Base-by-base conservation (phyloP, 169 alveolate species). In the Eimeria maxima region DNA sequence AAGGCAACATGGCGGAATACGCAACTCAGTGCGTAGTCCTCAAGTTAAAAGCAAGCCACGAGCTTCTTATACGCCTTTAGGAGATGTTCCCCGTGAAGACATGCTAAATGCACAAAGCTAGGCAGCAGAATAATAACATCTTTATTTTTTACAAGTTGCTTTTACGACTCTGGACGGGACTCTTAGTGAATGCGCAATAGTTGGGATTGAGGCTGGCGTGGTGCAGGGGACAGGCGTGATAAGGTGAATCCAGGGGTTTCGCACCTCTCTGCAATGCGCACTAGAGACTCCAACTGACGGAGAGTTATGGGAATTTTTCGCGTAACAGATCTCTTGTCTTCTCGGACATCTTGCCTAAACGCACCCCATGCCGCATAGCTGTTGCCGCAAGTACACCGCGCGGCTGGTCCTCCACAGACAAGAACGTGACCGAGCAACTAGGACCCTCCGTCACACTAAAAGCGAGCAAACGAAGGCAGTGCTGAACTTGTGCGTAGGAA, bases 271-370 rank as follows among this genome's bases (percentile, higher is more conserved):
- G 97, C 42, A 5, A 96, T 73, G 55, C 99, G 98, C 50, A 99
- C 99, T 57, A 99, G 98, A 33, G 99, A 99, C 97, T 99, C 99
- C 53, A 99, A 97, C 98, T 99, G 99, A 55, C 99, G 98, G 44
- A 99, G 99, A 22, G 99, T 99, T 60, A 99, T 99, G 20, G 99
- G 99, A 33, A 99, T 99, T 71, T 93, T 90, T 14, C 74, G 89
- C 27, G 91, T 86, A n/a, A 27, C 69, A 69, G 95, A 80, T 4
- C 95, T 45, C 78, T 96, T 16, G 98, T 98, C 65, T 96, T 97
- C 80, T 96, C 95, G 27, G 67, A 74, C 90, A 6, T 90, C 90
- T 47, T 90, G 95, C 81, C 95, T 90, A 74, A 47, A 38, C 53
- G 69, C 33, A 22, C 76, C 76, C 4, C 74, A 45, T 45, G 29